A percentile compares a stretch with the other conserved stretches of the same genome.
These are phyloP conservation scores for Herpetospermum pedunculosum DNA, from an alignment of 306 rosid species.

Conservation along the genomic window DNA sequence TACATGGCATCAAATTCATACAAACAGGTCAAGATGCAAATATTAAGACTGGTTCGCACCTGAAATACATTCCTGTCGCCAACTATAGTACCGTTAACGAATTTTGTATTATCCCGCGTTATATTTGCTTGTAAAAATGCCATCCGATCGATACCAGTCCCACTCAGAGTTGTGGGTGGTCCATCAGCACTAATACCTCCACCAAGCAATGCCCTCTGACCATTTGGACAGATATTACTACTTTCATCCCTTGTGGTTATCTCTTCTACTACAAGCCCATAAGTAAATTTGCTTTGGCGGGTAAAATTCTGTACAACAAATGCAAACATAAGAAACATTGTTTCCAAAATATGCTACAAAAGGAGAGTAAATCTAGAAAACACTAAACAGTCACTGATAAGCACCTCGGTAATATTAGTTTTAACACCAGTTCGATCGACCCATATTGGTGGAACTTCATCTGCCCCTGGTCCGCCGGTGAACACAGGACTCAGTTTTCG, in stretches of 20 bases:
- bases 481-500: slow-evolving; percentile 91
- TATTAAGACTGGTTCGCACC: slow-evolving; percentile 26
- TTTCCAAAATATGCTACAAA: not conserved
- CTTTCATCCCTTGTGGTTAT: slow-evolving; percentile 89
- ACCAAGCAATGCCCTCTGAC: slow-evolving; percentile 71
- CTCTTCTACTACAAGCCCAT: slow-evolving; percentile 93
- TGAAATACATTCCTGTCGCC: slow-evolving; percentile 84
- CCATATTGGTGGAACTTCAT: slow-evolving; percentile 96
- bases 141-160: slow-evolving; percentile 82
- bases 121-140: slow-evolving; percentile 91
- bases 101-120: slow-evolving; percentile 84
- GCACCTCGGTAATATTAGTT: slow-evolving; percentile 86
- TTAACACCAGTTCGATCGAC: slow-evolving; percentile 86
- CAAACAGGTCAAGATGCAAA: not conserved
- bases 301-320: slow-evolving; percentile 55
- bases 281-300: slow-evolving; percentile 94
- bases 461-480: slow-evolving; percentile 92
- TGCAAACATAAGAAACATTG: slow-evolving; percentile 3
- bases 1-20: not conserved
- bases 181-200: slow-evolving; percentile 90
- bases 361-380: slow-evolving; percentile 1
- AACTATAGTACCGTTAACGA: slow-evolving; percentile 78
- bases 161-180: slow-evolving; percentile 97
- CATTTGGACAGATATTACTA: slow-evolving; percentile 58
- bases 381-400: not conserved